Evolutionary conservation across 257 asterid genomes (phyloP).

Genomic region (Capsicum pubescens): DNA sequence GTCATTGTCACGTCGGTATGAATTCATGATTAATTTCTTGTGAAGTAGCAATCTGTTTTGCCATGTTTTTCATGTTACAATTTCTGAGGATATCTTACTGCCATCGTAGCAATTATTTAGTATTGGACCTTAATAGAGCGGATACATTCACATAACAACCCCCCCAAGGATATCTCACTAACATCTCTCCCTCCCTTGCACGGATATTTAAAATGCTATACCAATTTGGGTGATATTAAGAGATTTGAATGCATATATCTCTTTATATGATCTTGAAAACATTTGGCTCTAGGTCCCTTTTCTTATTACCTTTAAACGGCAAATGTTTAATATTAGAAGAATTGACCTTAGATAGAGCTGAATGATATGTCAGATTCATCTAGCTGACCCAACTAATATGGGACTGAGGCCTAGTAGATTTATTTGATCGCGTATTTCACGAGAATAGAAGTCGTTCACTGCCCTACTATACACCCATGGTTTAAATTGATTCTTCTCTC

Average conservation of each 20-base stretch:
- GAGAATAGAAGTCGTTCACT: neutral
- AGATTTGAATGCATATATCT: neutral
- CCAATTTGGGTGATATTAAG: neutral
- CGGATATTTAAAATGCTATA: neutral
- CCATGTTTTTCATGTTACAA: neutral
- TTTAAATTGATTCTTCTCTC: neutral
- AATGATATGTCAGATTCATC: neutral
- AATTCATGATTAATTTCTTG: conserved; percentile 30
- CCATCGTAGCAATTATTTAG: too few relatives aligned
- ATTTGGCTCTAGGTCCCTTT: neutral
- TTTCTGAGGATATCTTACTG: neutral
- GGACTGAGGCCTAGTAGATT: neutral
- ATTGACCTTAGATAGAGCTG: neutral
- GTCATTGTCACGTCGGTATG: conserved; percentile 94
- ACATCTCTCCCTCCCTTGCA: neutral
- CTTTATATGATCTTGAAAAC: neutral
- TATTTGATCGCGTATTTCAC: neutral
- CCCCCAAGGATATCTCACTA: neutral
- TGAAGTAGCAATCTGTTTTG: neutral
- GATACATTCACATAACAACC: too few relatives aligned
- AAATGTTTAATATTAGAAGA: neutral
- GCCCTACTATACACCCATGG: neutral
- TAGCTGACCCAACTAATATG: neutral
- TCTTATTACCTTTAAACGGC: neutral
- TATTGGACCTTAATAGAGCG: too few relatives aligned